phyloP scores from a whole-genome alignment of 108 stramenopile genomes.

The Aurantiochytrium sp. region DNA sequence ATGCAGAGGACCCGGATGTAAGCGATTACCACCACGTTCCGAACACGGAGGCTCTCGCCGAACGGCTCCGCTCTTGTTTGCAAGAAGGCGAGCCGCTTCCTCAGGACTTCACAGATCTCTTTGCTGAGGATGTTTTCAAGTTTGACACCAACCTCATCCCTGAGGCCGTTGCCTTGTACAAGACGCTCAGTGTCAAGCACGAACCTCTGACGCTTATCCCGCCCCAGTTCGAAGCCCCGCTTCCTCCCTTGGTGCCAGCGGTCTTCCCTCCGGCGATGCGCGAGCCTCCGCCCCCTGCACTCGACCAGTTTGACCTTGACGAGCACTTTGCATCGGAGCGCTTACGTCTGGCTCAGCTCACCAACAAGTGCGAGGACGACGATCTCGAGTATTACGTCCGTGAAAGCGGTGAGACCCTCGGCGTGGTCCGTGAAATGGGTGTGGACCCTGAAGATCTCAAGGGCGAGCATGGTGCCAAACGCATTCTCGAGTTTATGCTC shows the following conservation, averaged over 20 bases:
- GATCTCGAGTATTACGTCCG: conserved; percentile 62
- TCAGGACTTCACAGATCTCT: conserved; percentile 60
- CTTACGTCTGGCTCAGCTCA: conserved; percentile 63
- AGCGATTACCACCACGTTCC: conserved; percentile 55
- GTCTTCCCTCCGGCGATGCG: conserved; percentile 60
- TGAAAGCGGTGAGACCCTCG: conserved; percentile 61
- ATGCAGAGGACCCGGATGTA: conserved; percentile 33
- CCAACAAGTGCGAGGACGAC: conserved; percentile 54
- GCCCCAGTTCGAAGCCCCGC: conserved; percentile 68
- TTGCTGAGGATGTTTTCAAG: conserved; percentile 60
- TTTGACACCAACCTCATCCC: conserved; percentile 59
- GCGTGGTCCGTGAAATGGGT: conserved; percentile 31
- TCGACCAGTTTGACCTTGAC: conserved; percentile 77
- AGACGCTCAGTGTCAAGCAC: conserved; percentile 57
- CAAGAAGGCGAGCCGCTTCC: conserved; percentile 65
- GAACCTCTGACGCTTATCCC: conserved; percentile 64
- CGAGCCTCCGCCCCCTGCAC: conserved; percentile 60
- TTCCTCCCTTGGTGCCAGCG: conserved; percentile 62
- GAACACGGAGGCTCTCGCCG: conserved; percentile 59
- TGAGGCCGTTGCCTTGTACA: conserved; percentile 61
- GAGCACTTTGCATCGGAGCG: conserved; percentile 64
- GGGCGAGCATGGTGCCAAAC: conserved; percentile 19
- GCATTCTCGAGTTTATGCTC: conserved; percentile 34
- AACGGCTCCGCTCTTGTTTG: conserved; percentile 59
- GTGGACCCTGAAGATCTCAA: neutral